phyloP scores from a whole-genome alignment of 2,329 filamentous ascomycete species.

The Pochonia chlamydosporia region DNA sequence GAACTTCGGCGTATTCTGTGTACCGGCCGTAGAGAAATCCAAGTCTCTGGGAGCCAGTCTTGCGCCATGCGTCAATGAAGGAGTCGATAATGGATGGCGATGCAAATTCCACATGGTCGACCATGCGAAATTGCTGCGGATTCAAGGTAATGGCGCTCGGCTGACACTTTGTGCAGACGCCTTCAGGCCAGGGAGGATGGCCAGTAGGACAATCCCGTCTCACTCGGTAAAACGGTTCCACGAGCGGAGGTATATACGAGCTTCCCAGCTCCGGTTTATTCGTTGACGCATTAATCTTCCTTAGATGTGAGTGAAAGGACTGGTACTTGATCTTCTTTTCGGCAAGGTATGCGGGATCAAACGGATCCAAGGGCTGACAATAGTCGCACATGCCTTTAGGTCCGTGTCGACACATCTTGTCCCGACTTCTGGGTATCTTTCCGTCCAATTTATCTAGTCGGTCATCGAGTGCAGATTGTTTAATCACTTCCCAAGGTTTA shows the following conservation, averaged over 20 bases:
- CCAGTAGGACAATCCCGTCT: conserved; percentile 85
- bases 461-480: conserved; percentile 84
- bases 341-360: conserved; percentile 77
- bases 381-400: conserved; percentile 99
- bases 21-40: conserved; percentile 91
- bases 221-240: conserved; percentile 88
- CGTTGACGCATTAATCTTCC: conserved; percentile 92
- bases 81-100: conserved; percentile 77
- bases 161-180: conserved; percentile 97
- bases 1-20: conserved; percentile 85
- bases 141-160: conserved; percentile 94
- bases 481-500: conserved; percentile 74
- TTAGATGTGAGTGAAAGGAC: conserved; percentile 89
- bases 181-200: conserved; percentile 88
- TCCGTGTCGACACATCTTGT: conserved; percentile 94
- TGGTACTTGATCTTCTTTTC: conserved; percentile 99
- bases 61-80: conserved; percentile 90
- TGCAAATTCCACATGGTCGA: conserved; percentile 96
- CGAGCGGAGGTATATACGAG: conserved; percentile 93
- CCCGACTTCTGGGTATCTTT: conserved; percentile 72
- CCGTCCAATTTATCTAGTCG: conserved; percentile 80
- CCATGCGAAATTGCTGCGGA: conserved; percentile 90
- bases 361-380: conserved; percentile 95
- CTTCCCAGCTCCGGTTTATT: conserved; percentile 92
- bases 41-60: conserved; percentile 74